phyloP scores from a whole-genome alignment of 768 basidiomycete species.

The Suillus occidentalis region DNA sequence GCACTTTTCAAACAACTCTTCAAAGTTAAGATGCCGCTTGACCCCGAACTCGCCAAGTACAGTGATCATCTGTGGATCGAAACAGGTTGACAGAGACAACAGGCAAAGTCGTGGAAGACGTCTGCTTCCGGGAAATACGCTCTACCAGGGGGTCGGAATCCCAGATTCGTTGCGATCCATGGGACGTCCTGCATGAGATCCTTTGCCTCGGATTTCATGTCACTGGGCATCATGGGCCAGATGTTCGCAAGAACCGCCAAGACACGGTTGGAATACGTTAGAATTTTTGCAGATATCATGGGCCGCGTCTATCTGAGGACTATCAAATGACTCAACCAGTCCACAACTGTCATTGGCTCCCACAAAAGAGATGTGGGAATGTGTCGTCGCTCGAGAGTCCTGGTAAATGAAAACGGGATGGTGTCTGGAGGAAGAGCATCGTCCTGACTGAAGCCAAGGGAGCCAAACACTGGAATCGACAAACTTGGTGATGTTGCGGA shows the following conservation, averaged over 20 bases:
- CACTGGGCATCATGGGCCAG: conserved; percentile 64
- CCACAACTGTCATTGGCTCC: conserved; percentile 65
- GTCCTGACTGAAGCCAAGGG: conserved; percentile 60
- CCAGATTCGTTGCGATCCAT: conserved; percentile 74
- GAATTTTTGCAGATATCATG: conserved; percentile 62
- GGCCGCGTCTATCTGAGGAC: conserved; percentile 43
- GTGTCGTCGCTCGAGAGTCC: conserved; percentile 48
- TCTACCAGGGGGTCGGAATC: conserved; percentile 66
- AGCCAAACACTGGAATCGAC: conserved; percentile 57
- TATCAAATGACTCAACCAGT: conserved; percentile 71
- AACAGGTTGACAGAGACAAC: conserved; percentile 56
- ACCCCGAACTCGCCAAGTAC: conserved; percentile 67
- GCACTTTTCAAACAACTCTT: conserved; percentile 79
- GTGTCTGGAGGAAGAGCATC: conserved; percentile 75
- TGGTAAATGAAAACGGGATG: conserved; percentile 65
- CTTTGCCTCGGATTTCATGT: conserved; percentile 49
- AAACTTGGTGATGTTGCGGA: conserved; percentile 64
- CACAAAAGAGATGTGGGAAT: conserved; percentile 67
- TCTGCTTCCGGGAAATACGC: conserved; percentile 85
- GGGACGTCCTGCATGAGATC: conserved; percentile 47
- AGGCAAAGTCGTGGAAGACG: conserved; percentile 84
- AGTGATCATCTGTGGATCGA: conserved; percentile 56
- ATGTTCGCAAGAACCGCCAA: conserved; percentile 42
- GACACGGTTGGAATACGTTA: conserved; percentile 75
- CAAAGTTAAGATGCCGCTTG: conserved; percentile 79